Evolutionary conservation across 805 yeast genomes (phyloP), one percentile per base, ranked within the genome.

Genomic region (Kluyveromyces lactis): DNA sequence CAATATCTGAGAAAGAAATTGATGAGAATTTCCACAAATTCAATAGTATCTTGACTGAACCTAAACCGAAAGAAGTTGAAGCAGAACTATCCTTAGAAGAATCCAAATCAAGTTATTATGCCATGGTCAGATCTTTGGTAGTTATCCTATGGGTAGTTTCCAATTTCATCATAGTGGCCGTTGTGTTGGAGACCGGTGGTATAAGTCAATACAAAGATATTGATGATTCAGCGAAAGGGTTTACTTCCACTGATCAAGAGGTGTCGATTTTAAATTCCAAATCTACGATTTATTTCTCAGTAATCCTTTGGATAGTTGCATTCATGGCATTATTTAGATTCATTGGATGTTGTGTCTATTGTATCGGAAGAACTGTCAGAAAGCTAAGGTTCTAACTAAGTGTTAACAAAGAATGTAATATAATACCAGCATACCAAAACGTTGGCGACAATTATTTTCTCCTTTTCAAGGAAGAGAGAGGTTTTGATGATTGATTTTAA

Each of bases 241-340:
- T 46, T 3, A 37, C 43, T 11, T 36, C 55, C 5, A 45, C 51
- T 1, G 46, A 38, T 15, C 50, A n/a, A 29, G 31, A 43, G 4
- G 42, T 41, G 4, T 51, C 60, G 5, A 47, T 60, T 11, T 46
- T 59, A 27, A 50, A 60, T 2, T 40, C 42, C n/a, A 71, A 81
- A 59, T 70, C 86, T 1, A 71, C 76, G 29, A 64, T 79, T 5
- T 90, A 86, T 57, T 72, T 90, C 59, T 75, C 92, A 4, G 86
- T 90, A 23, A 81, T 90, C 33, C 67, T 90, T 48, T 90, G 97
- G 96, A 65, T 89, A 27, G 97, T 90, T 31, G 96, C 96, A 3
- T 84, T 80, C 19, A 74, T 86, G 70, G 96, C 97, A 0, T 71
- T 80, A 5, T 80, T 86, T 59, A 69, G 97, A 46, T 81, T 90